phyloP scores from a whole-genome alignment of 2,329 filamentous ascomycete genomes.

The Fusarium graminum region DNA sequence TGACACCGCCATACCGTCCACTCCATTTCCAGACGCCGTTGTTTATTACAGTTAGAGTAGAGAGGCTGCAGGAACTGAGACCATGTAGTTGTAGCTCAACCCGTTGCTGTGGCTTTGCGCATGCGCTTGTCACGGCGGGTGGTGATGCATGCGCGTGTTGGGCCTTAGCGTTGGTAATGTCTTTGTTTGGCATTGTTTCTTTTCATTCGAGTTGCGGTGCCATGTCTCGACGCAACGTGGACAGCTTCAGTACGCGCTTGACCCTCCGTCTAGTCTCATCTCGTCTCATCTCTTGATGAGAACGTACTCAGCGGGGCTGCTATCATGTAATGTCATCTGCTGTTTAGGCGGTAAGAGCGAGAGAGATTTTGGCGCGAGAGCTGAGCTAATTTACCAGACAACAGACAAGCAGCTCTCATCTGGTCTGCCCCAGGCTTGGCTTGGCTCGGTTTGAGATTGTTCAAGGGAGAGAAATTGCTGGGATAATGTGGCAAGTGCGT shows the following conservation, averaged over 20 bases:
- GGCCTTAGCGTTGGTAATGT: conserved; percentile 34
- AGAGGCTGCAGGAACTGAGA: conserved; percentile 43
- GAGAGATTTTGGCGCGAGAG: conserved; percentile 26
- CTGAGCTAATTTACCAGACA: conserved; percentile 20
- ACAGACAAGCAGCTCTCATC: conserved; percentile 12
- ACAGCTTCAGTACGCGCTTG: conserved; percentile 39
- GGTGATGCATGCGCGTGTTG: conserved; percentile 29
- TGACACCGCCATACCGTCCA: conserved; percentile 18
- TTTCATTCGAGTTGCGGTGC: conserved; percentile 37
- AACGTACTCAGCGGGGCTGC: conserved; percentile 33
- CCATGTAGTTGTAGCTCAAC: conserved; percentile 39
- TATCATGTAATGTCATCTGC: conserved; percentile 1
- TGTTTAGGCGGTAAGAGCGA: conserved; percentile 32
- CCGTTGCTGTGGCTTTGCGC: conserved; percentile 41
- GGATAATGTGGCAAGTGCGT: conserved; percentile 36
- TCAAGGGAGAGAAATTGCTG: conserved; percentile 38
- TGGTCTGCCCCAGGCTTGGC: conserved; percentile 27
- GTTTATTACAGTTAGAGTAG: conserved; percentile 33
- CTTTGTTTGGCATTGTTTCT: conserved; percentile 43
- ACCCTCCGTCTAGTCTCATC: conserved; percentile 23
- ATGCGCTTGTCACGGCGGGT: conserved; percentile 25
- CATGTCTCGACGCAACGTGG: conserved; percentile 46
- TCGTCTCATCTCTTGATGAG: conserved; percentile 32
- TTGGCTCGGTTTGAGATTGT: conserved; percentile 38
- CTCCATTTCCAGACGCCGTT: conserved; percentile 31